Base-by-base conservation (phyloP, 2,329 filamentous ascomycete species). In the Alternaria alternata region DNA sequence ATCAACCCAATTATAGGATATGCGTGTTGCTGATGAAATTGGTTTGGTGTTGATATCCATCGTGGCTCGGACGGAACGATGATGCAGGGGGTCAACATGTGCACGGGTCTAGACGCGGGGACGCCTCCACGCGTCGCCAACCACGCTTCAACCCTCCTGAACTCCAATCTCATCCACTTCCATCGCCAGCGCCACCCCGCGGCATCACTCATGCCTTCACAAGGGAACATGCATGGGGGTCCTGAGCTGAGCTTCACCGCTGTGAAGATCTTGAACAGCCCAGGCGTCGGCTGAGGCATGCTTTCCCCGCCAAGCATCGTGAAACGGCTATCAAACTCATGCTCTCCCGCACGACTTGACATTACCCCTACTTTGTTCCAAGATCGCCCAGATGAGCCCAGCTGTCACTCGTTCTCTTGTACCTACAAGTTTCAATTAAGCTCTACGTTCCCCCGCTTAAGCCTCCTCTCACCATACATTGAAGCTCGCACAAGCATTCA, bases 301-400 rank as follows among this genome's bases (percentile, higher is more conserved):
- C 54, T 42, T 57, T 42, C 60, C 43, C 51, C 56, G 61, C 65
- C 65, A 68, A 68, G 65, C 44, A 18, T 61, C 49, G 51, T 65
- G 65, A 68, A 68, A 68, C 65, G 30, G 57, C 43, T 51, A 54
- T 62, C 63, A 68, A 68, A 68, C 65, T 30, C 59, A 47, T 22
- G 52, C 34, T 51, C 49, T 54, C 36, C 61, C 51, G 48, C 61
- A 60, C 51, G 39, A 59, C 56, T 47, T 55, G 51, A 32, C 41
- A 24, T 42, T 43, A 60, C 49, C 51, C 59, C 63, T 61, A 47
- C 52, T 34, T 46, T 36, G 47, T 53, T 54, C 54, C 43, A 61
- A 46, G 60, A 63, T 63, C 54, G 36, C 53, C 49, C 28, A 59
- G 51, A 59, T 11, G 38, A 55, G 51, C 58, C 57, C 51, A 57